phyloP scores from a whole-genome alignment of 2,329 filamentous ascomycete genomes.

The Xylariaceae sp. region DNA sequence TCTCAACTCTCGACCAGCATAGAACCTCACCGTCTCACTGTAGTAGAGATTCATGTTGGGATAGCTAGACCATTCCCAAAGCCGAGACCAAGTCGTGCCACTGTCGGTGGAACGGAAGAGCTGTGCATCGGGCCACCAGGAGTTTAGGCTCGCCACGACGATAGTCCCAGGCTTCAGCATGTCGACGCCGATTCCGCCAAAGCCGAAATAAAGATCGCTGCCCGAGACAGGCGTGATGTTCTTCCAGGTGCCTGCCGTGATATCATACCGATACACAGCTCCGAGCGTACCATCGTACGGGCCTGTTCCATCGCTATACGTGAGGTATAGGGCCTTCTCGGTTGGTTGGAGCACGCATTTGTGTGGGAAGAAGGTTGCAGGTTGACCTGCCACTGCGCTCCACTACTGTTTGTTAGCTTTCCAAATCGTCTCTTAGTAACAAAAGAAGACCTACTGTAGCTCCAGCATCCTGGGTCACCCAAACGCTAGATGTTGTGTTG shows the following conservation, averaged over 20 bases:
- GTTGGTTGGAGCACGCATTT: conserved; percentile 56
- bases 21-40: conserved; percentile 45
- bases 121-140: conserved; percentile 64
- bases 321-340: conserved; percentile 61
- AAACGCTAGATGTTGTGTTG: conserved; percentile 58
- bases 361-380: conserved; percentile 58
- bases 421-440: background rate
- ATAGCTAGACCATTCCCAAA: conserved; percentile 59
- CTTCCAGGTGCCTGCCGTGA: conserved; percentile 55
- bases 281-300: conserved; percentile 63
- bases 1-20: background rate
- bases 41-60: conserved; percentile 55
- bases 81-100: conserved; percentile 57
- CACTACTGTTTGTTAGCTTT: conserved; percentile 41
- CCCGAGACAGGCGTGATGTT: conserved; percentile 62
- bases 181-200: conserved; percentile 61
- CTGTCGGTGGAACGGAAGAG: conserved; percentile 62
- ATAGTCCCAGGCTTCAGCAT: conserved; percentile 60
- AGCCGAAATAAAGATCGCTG: conserved; percentile 56
- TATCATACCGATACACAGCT: conserved; percentile 60
- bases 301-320: conserved; percentile 60
- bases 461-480: conserved; percentile 59
- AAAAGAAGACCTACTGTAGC: conserved; percentile 41
- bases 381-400: conserved; percentile 56
- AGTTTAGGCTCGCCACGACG: conserved; percentile 62